phyloP scores from a whole-genome alignment of 768 basidiomycete genomes.

The Boletus insuetus region DNA sequence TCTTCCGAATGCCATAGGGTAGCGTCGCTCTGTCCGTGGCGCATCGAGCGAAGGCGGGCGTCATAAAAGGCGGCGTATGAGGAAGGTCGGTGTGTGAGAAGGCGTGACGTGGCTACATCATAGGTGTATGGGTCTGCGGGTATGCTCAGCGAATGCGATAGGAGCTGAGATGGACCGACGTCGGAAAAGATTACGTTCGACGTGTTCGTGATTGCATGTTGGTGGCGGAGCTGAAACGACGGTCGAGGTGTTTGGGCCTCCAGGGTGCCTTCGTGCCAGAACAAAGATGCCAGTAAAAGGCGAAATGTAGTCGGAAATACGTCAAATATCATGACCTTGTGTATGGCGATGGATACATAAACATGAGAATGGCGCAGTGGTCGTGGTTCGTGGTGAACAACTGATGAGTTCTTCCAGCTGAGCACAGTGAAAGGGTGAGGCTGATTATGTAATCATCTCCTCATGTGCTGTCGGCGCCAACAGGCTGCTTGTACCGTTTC shows the following conservation, averaged over 20 bases:
- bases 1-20: slow-evolving; percentile 66
- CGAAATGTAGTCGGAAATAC: slow-evolving; percentile 41
- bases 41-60: slow-evolving; percentile 38
- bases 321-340: slow-evolving; percentile 18
- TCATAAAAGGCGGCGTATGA: slow-evolving; percentile 36
- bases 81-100: slow-evolving; percentile 46
- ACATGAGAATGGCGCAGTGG: neutral
- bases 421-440: too few relatives aligned
- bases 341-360: neutral
- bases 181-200: slow-evolving; percentile 62
- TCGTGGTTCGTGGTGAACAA: neutral
- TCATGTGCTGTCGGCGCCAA: too few relatives aligned
- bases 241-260: slow-evolving; percentile 38
- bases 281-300: slow-evolving; percentile 39
- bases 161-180: slow-evolving; percentile 34
- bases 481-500: too few relatives aligned
- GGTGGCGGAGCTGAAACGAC: slow-evolving; percentile 64
- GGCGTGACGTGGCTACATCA: slow-evolving; percentile 37
- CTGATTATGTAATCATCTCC: slow-evolving; percentile 13
- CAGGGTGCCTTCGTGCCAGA: slow-evolving; percentile 32
- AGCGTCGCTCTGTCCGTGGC: slow-evolving; percentile 36
- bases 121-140: slow-evolving; percentile 35
- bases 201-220: slow-evolving; percentile 52
- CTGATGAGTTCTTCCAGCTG: too few relatives aligned
- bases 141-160: slow-evolving; percentile 23